Conservation (phyloP, 176 grass and related monocot species). For the Carex myosuroides region DNA sequence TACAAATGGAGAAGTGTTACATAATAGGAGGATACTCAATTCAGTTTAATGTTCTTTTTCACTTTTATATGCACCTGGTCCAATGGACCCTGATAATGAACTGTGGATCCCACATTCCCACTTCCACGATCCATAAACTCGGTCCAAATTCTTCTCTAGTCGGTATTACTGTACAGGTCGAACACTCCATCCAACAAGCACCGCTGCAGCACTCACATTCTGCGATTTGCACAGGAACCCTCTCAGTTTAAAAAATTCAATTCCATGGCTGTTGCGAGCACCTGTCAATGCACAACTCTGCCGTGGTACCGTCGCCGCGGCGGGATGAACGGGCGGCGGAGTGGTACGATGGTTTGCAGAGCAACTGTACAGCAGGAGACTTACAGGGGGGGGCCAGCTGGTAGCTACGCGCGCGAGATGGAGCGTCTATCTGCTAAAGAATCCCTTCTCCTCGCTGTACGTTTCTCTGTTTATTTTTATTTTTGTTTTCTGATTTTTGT, state of each 20-base stretch:
- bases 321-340: constrained; percentile 27
- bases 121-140: not conserved
- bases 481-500: not conserved
- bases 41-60: not conserved
- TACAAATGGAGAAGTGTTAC: too few species aligned
- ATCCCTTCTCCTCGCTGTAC: constrained; percentile 85
- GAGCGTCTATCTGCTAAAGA: constrained; percentile 95
- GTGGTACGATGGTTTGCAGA: constrained; percentile 35
- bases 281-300: constrained; percentile 5
- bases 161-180: not conserved
- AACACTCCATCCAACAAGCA: not conserved
- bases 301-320: constrained; percentile 17
- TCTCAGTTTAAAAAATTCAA: not conserved
- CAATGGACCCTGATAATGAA: not conserved
- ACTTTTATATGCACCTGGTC: not conserved
- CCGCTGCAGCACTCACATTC: constrained; percentile 16
- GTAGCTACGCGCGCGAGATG: constrained; percentile 94
- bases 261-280: constrained; percentile 1
- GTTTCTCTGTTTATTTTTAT: constrained; percentile 6
- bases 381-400: constrained; percentile 60
- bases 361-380: constrained; percentile 38
- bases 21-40: not conserved
- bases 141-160: not conserved
- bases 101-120: not conserved
- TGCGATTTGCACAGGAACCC: not conserved